Evolutionary conservation across 2,329 filamentous ascomycete genomes (phyloP).

Genomic region (Penicillium freii): DNA sequence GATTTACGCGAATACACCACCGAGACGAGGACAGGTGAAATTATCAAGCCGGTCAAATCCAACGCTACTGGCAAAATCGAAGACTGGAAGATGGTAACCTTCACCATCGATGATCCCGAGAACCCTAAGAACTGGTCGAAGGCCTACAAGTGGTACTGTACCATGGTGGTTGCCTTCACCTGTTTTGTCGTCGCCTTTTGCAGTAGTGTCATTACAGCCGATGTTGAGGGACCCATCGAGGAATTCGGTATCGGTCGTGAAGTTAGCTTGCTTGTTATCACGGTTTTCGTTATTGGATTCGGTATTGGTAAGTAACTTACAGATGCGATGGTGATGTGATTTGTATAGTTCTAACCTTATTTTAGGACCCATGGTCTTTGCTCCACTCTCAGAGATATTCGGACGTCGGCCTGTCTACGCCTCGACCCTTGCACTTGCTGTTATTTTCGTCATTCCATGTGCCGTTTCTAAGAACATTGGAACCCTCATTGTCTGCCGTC

Average conservation of each 20-base stretch:
- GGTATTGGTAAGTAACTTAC: conserved; percentile 59
- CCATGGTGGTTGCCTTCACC: conserved; percentile 75
- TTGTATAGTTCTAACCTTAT: conserved; percentile 11
- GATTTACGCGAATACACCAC: conserved; percentile 66
- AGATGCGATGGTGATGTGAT: background rate
- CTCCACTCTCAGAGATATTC: conserved; percentile 72
- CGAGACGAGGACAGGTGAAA: conserved; percentile 62
- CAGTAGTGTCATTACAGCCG: conserved; percentile 75
- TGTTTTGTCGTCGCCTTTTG: conserved; percentile 72
- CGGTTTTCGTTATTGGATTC: conserved; percentile 78
- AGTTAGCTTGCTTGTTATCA: conserved; percentile 69
- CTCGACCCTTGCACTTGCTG: conserved; percentile 65
- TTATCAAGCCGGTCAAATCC: conserved; percentile 56
- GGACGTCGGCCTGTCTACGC: conserved; percentile 71
- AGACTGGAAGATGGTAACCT: conserved; percentile 66
- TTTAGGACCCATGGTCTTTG: conserved; percentile 71
- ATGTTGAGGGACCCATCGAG: conserved; percentile 62
- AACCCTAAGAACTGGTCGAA: conserved; percentile 88
- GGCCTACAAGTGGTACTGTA: conserved; percentile 75
- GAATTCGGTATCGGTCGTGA: conserved; percentile 69
- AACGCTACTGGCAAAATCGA: conserved; percentile 53
- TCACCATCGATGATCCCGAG: conserved; percentile 67
- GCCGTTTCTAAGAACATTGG: conserved; percentile 72
- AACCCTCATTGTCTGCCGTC: conserved; percentile 72
- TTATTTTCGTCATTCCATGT: conserved; percentile 77